Percentiles rank a stretch among this genome's conserved stretches.
These are phyloP conservation scores for Pythium volutum DNA, from an alignment of 352 stramenopile genomes.

Conservation along the genomic window DNA sequence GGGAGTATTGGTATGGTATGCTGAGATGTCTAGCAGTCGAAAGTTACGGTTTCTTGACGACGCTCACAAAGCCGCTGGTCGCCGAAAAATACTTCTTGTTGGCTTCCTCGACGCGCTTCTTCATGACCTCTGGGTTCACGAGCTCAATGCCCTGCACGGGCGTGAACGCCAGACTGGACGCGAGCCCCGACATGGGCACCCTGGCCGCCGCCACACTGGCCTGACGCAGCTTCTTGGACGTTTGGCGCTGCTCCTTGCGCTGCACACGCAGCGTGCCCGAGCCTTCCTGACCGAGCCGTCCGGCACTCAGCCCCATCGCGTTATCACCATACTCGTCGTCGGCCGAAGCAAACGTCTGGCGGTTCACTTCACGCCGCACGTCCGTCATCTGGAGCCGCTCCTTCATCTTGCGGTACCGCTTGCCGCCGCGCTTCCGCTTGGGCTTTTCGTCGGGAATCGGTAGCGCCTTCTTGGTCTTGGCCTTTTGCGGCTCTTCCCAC, in stretches of 20 bases:
- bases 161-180: constrained; percentile 97
- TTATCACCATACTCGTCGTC: constrained; percentile 98
- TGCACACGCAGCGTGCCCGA: constrained; percentile 84
- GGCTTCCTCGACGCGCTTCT: constrained; percentile 87
- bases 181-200: constrained; percentile 84
- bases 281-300: constrained; percentile 89
- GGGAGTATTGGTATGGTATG: neutral
- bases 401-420: constrained; percentile 96
- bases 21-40: too few relatives aligned
- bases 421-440: constrained; percentile 91
- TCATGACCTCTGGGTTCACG: constrained; percentile 95
- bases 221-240: constrained; percentile 91
- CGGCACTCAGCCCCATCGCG: constrained; percentile 95
- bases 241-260: constrained; percentile 90
- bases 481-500: constrained; percentile 96
- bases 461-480: constrained; percentile 96
- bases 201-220: constrained; percentile 74
- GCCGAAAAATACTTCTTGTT: constrained; percentile 98
- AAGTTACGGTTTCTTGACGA: constrained; percentile 74
- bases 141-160: constrained; percentile 96
- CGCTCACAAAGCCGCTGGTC: constrained; percentile 94
- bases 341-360: constrained; percentile 91
- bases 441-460: constrained; percentile 95
- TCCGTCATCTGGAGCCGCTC: constrained; percentile 97
- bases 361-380: constrained; percentile 96